Percentiles rank a stretch among this genome's conserved stretches.
These are phyloP conservation scores for Ophiognomonia clavigignenti-juglandacearum DNA, from an alignment of 2,329 filamentous ascomycete genomes.

Conservation along the genomic window DNA sequence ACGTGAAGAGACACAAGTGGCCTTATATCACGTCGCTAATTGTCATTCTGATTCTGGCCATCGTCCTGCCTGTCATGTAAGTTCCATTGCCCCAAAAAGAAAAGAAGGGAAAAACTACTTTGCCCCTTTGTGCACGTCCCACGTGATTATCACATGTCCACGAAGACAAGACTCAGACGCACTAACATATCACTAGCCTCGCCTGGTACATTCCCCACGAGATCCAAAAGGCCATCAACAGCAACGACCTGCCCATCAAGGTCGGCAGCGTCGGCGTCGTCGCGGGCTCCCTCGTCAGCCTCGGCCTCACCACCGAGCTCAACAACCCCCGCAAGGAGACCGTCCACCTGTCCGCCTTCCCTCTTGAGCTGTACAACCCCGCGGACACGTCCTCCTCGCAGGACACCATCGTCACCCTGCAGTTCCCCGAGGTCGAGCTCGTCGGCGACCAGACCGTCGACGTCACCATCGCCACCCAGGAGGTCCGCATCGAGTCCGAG, in stretches of 20 bases:
- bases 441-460: constrained; percentile 32
- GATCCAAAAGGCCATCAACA: constrained; percentile 37
- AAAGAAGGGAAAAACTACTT: neutral
- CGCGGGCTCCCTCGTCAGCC: constrained; percentile 27
- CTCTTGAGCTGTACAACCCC: constrained; percentile 36
- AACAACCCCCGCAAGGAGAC: constrained; percentile 32
- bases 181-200: constrained; percentile 30
- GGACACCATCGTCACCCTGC: constrained; percentile 22
- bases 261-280: constrained; percentile 30
- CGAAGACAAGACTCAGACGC: constrained; percentile 7
- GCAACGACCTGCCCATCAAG: constrained; percentile 34
- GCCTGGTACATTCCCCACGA: constrained; percentile 41
- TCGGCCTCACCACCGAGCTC: constrained; percentile 33
- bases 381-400: constrained; percentile 23
- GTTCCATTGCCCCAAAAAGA: constrained; percentile 12
- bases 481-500: constrained; percentile 31
- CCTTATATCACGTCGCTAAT: constrained; percentile 14
- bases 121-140: neutral
- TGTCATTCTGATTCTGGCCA: constrained; percentile 35
- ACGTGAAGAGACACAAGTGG: neutral
- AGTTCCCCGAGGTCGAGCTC: constrained; percentile 28
- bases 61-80: constrained; percentile 41
- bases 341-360: constrained; percentile 29
- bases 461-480: constrained; percentile 29
- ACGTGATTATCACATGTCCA: neutral